phyloP scores from a whole-genome alignment of 345 rosid species.

The Leavenworthia alabamica region DNA sequence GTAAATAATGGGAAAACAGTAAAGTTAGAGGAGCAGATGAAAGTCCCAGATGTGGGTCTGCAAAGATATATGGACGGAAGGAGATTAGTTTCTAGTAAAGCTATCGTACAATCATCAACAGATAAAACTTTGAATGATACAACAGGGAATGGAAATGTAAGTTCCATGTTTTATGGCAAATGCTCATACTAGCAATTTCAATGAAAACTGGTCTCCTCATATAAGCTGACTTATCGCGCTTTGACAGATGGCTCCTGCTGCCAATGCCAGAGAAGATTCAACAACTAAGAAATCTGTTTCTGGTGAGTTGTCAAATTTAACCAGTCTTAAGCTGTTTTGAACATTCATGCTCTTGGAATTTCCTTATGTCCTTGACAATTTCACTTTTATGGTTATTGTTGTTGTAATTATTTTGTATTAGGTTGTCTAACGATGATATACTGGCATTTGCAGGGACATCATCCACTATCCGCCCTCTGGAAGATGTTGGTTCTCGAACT shows the following conservation, averaged over 20 bases:
- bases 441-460: conserved; percentile 42
- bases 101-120: conserved; percentile 33
- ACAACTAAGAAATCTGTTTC: conserved; percentile 37
- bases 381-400: conserved; percentile 1
- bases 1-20: conserved; percentile 47
- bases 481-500: conserved; percentile 84
- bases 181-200: background rate
- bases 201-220: background rate
- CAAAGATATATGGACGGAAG: conserved; percentile 36
- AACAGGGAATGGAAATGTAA: conserved; percentile 63
- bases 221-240: conserved; percentile 20
- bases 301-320: conserved; percentile 44
- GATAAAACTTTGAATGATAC: conserved; percentile 33
- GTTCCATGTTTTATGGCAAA: conserved; percentile 24
- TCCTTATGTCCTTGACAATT: background rate
- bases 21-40: conserved; percentile 41
- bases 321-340: background rate
- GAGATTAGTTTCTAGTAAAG: conserved; percentile 32
- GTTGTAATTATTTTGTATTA: background rate
- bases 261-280: conserved; percentile 35
- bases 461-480: conserved; percentile 52
- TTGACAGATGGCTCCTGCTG: conserved; percentile 45
- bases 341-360: background rate
- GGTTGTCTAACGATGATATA: conserved; percentile 13
- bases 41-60: conserved; percentile 35